Percentiles rank a stretch among this genome's conserved stretches.
These are phyloP conservation scores for Xylaria longipes DNA, from an alignment of 495 filamentous ascomycete species.

Conservation along the genomic window DNA sequence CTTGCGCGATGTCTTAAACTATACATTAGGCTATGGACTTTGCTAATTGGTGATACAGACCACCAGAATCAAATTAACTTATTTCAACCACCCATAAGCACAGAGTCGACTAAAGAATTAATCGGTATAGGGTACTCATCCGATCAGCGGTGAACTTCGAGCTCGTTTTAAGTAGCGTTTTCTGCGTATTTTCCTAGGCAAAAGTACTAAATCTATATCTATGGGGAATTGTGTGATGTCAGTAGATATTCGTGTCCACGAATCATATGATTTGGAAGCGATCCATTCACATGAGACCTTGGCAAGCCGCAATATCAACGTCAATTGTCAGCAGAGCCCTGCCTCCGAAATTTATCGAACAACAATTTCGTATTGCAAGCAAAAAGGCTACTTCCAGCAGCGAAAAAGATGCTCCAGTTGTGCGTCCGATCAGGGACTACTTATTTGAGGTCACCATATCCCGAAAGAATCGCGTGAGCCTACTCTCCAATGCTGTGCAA, in stretches of 20 bases:
- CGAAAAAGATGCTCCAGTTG: background rate
- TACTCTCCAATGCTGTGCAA: background rate
- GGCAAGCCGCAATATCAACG: background rate
- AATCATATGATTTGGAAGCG: background rate
- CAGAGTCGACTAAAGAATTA: too few relatives aligned
- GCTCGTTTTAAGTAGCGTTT: too few relatives aligned
- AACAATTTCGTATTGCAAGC: constrained; percentile 34
- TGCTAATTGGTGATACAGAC: too few relatives aligned
- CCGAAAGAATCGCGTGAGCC: background rate
- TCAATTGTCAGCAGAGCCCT: background rate
- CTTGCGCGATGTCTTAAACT: too few relatives aligned
- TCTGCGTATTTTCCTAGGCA: too few relatives aligned
- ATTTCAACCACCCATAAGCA: too few relatives aligned
- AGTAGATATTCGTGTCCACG: background rate
- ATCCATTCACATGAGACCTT: background rate
- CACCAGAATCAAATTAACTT: too few relatives aligned
- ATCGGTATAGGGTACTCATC: too few relatives aligned
- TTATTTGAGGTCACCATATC: background rate
- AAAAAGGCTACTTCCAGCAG: background rate
- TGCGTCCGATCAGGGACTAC: background rate
- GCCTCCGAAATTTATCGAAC: background rate
- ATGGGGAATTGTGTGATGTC: too few relatives aligned
- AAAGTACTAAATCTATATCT: too few relatives aligned
- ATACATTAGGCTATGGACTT: too few relatives aligned
- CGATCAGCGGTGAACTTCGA: too few relatives aligned